These are phyloP conservation scores for Leptographium wingfieldii DNA, from an alignment of 2,329 filamentous ascomycete genomes.

Conservation along the genomic window DNA sequence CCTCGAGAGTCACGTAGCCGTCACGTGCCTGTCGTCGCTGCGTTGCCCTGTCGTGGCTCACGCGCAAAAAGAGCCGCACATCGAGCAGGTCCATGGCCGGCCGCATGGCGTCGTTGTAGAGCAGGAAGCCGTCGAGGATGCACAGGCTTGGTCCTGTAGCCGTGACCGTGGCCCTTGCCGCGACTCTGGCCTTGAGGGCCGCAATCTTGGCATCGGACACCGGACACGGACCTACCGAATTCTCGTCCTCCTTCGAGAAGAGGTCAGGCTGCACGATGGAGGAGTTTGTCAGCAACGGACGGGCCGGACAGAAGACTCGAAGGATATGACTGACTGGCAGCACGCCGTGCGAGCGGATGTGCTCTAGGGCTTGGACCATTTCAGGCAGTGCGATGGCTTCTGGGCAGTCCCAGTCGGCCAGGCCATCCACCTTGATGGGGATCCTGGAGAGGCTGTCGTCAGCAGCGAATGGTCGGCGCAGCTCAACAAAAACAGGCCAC, in stretches of 20 bases:
- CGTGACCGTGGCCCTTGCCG: constrained; percentile 9
- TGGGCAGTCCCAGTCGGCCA: constrained; percentile 88
- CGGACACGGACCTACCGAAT: constrained; percentile 44
- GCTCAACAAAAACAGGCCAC: constrained; percentile 14
- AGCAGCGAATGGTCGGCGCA: neutral
- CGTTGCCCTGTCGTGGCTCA: constrained; percentile 51
- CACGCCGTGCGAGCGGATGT: constrained; percentile 57
- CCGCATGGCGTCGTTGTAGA: constrained; percentile 49
- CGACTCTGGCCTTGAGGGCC: constrained; percentile 32
- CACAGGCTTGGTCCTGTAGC: constrained; percentile 37
- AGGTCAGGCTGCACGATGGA: constrained; percentile 28
- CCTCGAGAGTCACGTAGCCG: constrained; percentile 72
- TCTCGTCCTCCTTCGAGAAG: constrained; percentile 49
- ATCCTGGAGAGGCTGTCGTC: constrained; percentile 25
- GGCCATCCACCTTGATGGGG: constrained; percentile 37
- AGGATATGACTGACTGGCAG: constrained; percentile 40
- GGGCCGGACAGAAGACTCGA: neutral
- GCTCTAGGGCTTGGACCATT: constrained; percentile 52
- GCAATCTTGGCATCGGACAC: constrained; percentile 34
- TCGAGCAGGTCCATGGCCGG: constrained; percentile 53
- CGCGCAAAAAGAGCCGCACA: constrained; percentile 65
- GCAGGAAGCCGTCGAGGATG: constrained; percentile 78
- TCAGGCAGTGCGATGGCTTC: constrained; percentile 60
- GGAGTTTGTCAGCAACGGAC: constrained; percentile 4
- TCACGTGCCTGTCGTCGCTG: constrained; percentile 52